phyloP scores from a whole-genome alignment of 768 basidiomycete species.

The Tubosaeta sp. region DNA sequence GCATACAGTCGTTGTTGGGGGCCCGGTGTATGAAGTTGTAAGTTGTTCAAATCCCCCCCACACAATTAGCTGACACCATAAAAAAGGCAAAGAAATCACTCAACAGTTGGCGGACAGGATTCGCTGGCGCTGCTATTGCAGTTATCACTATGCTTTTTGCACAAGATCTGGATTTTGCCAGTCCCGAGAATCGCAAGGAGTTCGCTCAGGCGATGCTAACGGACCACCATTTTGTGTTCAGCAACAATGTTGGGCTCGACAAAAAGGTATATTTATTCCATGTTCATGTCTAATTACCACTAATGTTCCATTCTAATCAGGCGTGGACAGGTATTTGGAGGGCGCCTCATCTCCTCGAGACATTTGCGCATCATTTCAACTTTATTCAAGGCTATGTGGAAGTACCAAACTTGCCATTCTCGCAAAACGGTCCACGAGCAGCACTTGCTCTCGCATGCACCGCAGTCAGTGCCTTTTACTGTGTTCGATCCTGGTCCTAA shows the following conservation, averaged over 20 bases:
- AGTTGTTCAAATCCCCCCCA: too few species aligned
- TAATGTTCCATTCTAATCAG: background rate
- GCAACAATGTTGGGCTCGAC: constrained; percentile 3
- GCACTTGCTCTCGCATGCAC: constrained; percentile 8
- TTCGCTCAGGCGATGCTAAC: background rate
- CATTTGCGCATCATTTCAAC: constrained; percentile 10
- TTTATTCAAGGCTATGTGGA: constrained; percentile 2
- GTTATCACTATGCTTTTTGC: background rate
- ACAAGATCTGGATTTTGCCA: background rate
- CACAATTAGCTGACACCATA: background rate
- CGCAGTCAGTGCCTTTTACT: constrained; percentile 1
- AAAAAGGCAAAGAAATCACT: constrained; percentile 1
- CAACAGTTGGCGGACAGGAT: background rate
- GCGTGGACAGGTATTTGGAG: constrained; percentile 7
- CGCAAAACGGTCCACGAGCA: background rate
- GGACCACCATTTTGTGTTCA: constrained; percentile 5
- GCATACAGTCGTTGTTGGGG: background rate
- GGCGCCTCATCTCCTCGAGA: constrained; percentile 8
- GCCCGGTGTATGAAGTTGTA: background rate
- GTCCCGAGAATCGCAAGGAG: background rate
- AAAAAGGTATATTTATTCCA: background rate
- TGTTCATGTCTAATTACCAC: background rate
- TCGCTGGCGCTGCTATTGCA: background rate
- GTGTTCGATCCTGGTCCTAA: too few species aligned
- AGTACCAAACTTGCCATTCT: constrained; percentile 2